These are phyloP conservation scores for Russula emetica DNA, from an alignment of 768 basidiomycete species.

Conservation along the genomic window DNA sequence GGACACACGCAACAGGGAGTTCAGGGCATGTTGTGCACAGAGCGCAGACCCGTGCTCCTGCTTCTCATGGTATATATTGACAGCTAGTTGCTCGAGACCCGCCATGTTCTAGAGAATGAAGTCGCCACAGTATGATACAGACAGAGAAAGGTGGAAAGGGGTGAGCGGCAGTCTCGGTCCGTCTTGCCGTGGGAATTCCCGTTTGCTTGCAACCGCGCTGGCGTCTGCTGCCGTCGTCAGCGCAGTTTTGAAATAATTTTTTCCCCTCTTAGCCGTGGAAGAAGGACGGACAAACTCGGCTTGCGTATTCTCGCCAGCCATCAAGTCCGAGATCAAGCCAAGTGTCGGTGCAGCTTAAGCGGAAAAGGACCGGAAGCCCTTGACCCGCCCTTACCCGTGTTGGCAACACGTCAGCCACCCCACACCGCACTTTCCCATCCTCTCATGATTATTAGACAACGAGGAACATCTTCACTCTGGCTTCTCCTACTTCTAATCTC, in stretches of 20 bases:
- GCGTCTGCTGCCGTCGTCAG: neutral
- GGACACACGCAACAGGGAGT: slow-evolving; percentile 70
- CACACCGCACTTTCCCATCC: slow-evolving; percentile 2
- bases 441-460: slow-evolving; percentile 17
- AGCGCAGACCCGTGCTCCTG: slow-evolving; percentile 78
- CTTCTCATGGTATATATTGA: slow-evolving; percentile 70
- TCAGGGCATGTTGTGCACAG: slow-evolving; percentile 84
- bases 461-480: slow-evolving; percentile 12
- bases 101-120: slow-evolving; percentile 42
- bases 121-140: neutral
- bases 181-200: neutral
- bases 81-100: slow-evolving; percentile 49
- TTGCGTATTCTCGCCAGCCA: neutral
- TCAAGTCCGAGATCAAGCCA: slow-evolving; percentile 1
- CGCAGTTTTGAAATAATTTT: neutral
- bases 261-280: neutral
- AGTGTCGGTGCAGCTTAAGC: slow-evolving; percentile 3
- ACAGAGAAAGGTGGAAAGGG: neutral
- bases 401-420: slow-evolving; percentile 13
- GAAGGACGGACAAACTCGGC: neutral
- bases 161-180: slow-evolving; percentile 16
- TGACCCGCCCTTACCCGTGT: neutral
- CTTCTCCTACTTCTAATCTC: slow-evolving; percentile 17
- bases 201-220: neutral
- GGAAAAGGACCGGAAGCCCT: neutral